Conservation (phyloP, 345 rosid species). For the Angophora floribunda region DNA sequence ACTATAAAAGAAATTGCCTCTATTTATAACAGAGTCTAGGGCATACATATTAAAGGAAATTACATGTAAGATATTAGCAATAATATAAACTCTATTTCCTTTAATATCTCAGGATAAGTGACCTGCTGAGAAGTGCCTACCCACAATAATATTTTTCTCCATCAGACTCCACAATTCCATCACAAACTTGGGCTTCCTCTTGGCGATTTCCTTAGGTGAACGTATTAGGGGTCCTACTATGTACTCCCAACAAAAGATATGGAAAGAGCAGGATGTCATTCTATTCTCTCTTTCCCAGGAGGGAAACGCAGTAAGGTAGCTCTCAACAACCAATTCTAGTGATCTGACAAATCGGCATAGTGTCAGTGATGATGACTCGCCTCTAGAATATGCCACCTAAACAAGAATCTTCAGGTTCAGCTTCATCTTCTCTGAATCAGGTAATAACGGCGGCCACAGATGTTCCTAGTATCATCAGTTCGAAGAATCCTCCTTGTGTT, state of each 20-base stretch:
- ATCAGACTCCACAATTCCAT: no score
- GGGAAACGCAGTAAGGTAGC: conserved; percentile 74
- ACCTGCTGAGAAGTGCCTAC: no score
- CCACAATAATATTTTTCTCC: no score
- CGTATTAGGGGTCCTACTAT: no score
- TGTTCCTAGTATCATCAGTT: background rate
- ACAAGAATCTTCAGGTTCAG: conserved; percentile 8
- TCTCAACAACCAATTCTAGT: conserved; percentile 33
- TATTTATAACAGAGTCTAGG: no score
- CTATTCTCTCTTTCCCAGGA: conserved; percentile 68
- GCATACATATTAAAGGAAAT: no score
- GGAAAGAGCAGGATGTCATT: conserved; percentile 81
- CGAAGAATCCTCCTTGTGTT: conserved; percentile 2
- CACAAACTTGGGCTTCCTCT: no score
- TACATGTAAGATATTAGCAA: no score
- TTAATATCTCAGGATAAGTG: no score
- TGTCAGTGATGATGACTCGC: background rate
- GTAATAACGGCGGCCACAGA: conserved; percentile 1
- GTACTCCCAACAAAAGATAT: conserved; percentile 23
- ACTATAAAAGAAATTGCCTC: no score
- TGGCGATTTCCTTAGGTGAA: no score
- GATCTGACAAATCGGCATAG: conserved; percentile 23
- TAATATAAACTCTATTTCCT: no score
- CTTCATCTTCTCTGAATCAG: background rate
- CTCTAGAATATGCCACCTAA: background rate